phyloP scores from a whole-genome alignment of 345 rosid genomes.

The Populus deltoides region DNA sequence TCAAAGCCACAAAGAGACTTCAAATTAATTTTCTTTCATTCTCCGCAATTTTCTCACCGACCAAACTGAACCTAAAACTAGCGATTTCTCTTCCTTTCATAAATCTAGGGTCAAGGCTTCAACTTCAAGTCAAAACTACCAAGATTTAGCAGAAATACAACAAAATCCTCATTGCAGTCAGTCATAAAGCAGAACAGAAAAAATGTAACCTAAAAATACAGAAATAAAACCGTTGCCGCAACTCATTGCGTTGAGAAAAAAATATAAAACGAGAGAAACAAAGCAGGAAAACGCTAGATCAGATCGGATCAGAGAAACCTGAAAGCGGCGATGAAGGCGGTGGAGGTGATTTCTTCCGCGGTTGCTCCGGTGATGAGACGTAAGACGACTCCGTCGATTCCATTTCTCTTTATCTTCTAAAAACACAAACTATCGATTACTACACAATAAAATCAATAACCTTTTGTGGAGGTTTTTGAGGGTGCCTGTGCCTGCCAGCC shows the following conservation, averaged over 20 bases:
- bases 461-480: not conserved
- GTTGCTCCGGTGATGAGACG: slow-evolving; percentile 75
- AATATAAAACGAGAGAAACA: not conserved
- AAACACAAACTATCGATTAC: not conserved
- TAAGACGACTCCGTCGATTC: slow-evolving; percentile 88
- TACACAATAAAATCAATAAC: not conserved
- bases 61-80: not conserved
- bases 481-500: not conserved
- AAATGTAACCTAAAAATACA: not conserved
- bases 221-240: not conserved
- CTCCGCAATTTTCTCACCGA: not conserved
- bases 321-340: slow-evolving; percentile 63
- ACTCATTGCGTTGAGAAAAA: not conserved
- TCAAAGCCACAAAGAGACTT: not conserved
- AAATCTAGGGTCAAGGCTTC: slow-evolving; percentile 14
- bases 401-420: slow-evolving; percentile 38
- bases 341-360: slow-evolving; percentile 59
- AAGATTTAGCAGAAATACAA: not conserved
- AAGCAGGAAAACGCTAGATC: slow-evolving; percentile 36
- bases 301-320: slow-evolving; percentile 51
- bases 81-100: not conserved
- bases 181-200: not conserved
- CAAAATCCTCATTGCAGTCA: not conserved
- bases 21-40: not conserved
- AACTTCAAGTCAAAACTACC: slow-evolving; percentile 5